A percentile compares a stretch with the other conserved stretches of the same genome.
These are phyloP conservation scores for Aegilops bicornis DNA, from an alignment of 176 grass and related monocot species.

Conservation along the genomic window DNA sequence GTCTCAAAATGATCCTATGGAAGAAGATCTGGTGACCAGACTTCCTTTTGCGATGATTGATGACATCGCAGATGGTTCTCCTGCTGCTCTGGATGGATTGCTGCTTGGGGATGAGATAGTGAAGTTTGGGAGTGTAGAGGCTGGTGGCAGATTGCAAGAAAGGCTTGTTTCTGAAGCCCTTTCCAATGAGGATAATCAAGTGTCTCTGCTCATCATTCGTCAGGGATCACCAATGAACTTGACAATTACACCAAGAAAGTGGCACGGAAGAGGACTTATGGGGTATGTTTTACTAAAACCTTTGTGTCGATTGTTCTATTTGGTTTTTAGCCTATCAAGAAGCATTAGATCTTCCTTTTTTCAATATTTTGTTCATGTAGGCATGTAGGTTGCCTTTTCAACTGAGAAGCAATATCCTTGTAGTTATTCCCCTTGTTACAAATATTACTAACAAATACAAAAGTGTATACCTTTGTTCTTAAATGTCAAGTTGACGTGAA, in stretches of 20 bases:
- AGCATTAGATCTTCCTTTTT: neutral
- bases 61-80: constrained; percentile 85
- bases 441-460: neutral
- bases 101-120: constrained; percentile 87
- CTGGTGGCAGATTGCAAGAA: constrained; percentile 67
- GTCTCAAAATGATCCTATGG: constrained; percentile 63
- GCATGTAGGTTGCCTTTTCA: neutral
- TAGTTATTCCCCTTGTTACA: neutral
- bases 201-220: constrained; percentile 59
- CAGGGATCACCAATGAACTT: constrained; percentile 61
- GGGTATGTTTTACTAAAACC: constrained; percentile 56
- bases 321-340: neutral
- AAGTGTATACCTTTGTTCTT: neutral
- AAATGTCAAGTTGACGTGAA: neutral
- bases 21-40: constrained; percentile 48
- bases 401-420: neutral
- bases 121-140: constrained; percentile 85
- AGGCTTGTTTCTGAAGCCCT: constrained; percentile 70
- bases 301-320: neutral
- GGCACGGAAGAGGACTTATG: constrained; percentile 81
- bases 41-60: constrained; percentile 91
- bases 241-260: constrained; percentile 77
- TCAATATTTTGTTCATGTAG: neutral
- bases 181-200: constrained; percentile 53
- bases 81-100: constrained; percentile 71